Evolutionary conservation across 345 rosid genomes (phyloP), one percentile per base, ranked within the genome.

Genomic region (Psidium friedrichsthalianum): DNA sequence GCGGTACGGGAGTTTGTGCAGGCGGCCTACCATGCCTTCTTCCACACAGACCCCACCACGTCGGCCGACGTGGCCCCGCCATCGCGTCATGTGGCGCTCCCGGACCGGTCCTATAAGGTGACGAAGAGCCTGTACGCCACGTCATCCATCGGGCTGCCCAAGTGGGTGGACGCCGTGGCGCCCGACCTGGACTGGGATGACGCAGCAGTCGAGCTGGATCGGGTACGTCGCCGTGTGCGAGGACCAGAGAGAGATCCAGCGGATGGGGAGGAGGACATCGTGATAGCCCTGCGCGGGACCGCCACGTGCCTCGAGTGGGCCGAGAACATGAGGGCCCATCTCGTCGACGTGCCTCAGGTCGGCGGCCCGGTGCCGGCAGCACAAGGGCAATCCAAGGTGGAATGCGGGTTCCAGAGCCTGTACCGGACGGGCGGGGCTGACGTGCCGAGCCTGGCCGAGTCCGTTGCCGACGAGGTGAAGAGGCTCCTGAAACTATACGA

Each of bases 271-370:
- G 90, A 93, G 99, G 98, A 97, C 58, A 96, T 97, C 2, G 94
- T 96, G 14, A 94, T 97, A 84, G 96, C 98, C 5, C 87, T 97
- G 3, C 98, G 99, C 2, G 99, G 99, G 27, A 97, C 98, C 1
- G 86, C 98, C 85, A 97, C 99, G 74, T 97, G 96, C 86, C 95
- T 96, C 22, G 99, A 97, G 54, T 97, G 99, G 99, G 96, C 98
- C 1, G 98, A 97, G 90, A 96, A 97, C 58, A 76, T 97, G 44
- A 88, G 98, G 61, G 95, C 89, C 52, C 74, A 85, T 8, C 86
- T 93, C 2, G 95, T 93, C 83, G 86, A 88, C 3, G 85, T 91
- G 20, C 54, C 92, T 1, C 86, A 57, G 8, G 74, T 88, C 12
- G 84, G 88, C 85, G 86, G 88, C 29, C 87, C 85, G 52, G 85